Percentiles rank a stretch among this genome's conserved stretches.
These are phyloP conservation scores for Phialophora tarda DNA, from an alignment of 2,329 filamentous ascomycete genomes.

Conservation along the genomic window DNA sequence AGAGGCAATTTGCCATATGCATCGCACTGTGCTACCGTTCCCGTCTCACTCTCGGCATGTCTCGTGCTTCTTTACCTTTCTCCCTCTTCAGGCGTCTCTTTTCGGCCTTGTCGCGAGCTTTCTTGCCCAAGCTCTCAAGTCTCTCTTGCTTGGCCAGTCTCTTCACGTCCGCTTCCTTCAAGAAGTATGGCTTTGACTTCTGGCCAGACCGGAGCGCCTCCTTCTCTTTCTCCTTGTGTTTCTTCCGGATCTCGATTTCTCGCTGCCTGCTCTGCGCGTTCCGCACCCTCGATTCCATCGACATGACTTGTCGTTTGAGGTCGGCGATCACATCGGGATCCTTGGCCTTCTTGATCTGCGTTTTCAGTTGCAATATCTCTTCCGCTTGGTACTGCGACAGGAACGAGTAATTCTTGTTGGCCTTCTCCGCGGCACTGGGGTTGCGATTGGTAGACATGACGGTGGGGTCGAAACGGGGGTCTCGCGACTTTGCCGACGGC, in stretches of 20 bases:
- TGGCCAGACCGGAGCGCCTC: slow-evolving; percentile 86
- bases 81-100: slow-evolving; percentile 90
- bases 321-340: slow-evolving; percentile 68
- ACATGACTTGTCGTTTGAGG: slow-evolving; percentile 74
- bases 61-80: slow-evolving; percentile 80
- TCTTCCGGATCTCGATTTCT: slow-evolving; percentile 70
- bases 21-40: slow-evolving; percentile 28
- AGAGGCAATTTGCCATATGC: not conserved
- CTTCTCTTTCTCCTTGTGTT: slow-evolving; percentile 83
- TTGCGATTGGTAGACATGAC: slow-evolving; percentile 47
- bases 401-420: slow-evolving; percentile 81
- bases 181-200: slow-evolving; percentile 76
- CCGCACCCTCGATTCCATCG: slow-evolving; percentile 79
- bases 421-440: slow-evolving; percentile 55
- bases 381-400: slow-evolving; percentile 80
- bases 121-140: slow-evolving; percentile 82
- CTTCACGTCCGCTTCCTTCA: slow-evolving; percentile 93
- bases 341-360: slow-evolving; percentile 70
- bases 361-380: slow-evolving; percentile 79
- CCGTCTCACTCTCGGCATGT: slow-evolving; percentile 58
- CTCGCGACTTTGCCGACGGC: slow-evolving; percentile 68
- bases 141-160: slow-evolving; percentile 78
- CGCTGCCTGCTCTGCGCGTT: slow-evolving; percentile 72
- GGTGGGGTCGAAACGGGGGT: slow-evolving; percentile 85
- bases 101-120: slow-evolving; percentile 81